A percentile compares a stretch with the other conserved stretches of the same genome.
Conservation (phyloP, 2,329 filamentous ascomycete genomes). For the Blumeria hordei region DNA sequence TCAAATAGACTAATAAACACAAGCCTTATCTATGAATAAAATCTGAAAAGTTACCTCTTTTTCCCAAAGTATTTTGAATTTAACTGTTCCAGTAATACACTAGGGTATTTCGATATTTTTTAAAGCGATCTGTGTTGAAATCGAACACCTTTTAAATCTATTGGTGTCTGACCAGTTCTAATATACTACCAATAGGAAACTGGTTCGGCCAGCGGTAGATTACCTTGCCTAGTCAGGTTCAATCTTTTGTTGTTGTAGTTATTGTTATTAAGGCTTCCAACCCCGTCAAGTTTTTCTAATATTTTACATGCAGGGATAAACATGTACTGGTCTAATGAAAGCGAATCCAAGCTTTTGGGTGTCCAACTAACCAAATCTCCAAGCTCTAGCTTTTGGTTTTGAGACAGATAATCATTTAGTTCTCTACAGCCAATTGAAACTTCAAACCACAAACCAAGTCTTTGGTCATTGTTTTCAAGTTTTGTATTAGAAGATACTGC, state of each 20-base stretch:
- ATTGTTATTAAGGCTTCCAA: slow-evolving; percentile 10
- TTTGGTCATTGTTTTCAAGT: not conserved
- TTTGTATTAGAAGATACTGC: not conserved
- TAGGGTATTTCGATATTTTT: too few species aligned
- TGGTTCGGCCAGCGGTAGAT: too few species aligned
- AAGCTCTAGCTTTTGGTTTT: slow-evolving; percentile 8
- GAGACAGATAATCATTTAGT: slow-evolving; percentile 3
- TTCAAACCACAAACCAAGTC: slow-evolving; percentile 7
- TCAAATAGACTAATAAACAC: too few species aligned
- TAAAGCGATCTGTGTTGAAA: too few species aligned
- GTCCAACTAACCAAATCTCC: slow-evolving; percentile 8
- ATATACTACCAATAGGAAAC: too few species aligned
- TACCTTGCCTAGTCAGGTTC: too few species aligned
- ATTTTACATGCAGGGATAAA: slow-evolving; percentile 6
- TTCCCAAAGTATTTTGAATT: too few species aligned
- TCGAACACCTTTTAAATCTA: too few species aligned
- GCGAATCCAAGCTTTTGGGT: slow-evolving; percentile 1
- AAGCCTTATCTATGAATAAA: too few species aligned
- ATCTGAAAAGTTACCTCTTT: too few species aligned
- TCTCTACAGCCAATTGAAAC: slow-evolving; percentile 5
- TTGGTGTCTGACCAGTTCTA: too few species aligned
- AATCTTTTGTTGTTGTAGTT: not conserved
- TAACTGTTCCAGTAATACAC: too few species aligned
- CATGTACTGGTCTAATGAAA: slow-evolving; percentile 3
- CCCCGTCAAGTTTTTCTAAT: slow-evolving; percentile 9